Evolutionary conservation across 2,329 filamentous ascomycete genomes (phyloP), one percentile per base, ranked within the genome.

Genomic region (Aspergillus melleus): DNA sequence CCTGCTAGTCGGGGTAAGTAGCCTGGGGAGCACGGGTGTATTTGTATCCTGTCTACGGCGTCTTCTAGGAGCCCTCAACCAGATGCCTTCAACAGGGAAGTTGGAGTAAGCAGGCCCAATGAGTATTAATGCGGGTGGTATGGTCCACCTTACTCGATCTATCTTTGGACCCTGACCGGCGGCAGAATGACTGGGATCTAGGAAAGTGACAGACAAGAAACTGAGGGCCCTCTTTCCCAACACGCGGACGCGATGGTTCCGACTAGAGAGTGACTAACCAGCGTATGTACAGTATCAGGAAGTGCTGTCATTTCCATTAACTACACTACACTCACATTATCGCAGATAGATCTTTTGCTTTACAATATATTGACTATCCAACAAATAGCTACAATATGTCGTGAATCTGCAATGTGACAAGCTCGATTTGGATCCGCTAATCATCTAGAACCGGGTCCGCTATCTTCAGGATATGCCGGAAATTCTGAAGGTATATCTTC

Each of bases 131-230:
- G 19, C 49, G 56, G 56, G 42, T 44, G 20, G 16, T 44, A 42
- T 58, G 29, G 29, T 51, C 42, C 29, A 24, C 36, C 49, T 44
- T 46, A 20, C 39, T 58, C 42, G 3, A 49, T 54, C 30, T 58
- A 16, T 44, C 36, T 39, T 39, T 39, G 39, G 56, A 58, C 24
- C 32, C 6, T 49, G 12, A 54, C 29, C 55, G 30, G 53, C 30
- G 36, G 36, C 36, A 58, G 47, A n/a, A 26, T 42, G 56, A 22
- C 19, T 58, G 20, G 51, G 56, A 39, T 50, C 51, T 26, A 50
- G 16, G 55, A 22, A 58, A 58, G 55, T 58, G 19, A 49, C 29
- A 53, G 26, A 42, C 42, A 53, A 58, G 55, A 49, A 52, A 53
- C 49, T 52, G 26, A 54, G 49, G 55, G 49, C 24, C 54, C 19